Percentiles rank a stretch among this genome's conserved stretches.
phyloP scores from a whole-genome alignment of 495 filamentous ascomycete species.

The Lepidopterella palustris region DNA sequence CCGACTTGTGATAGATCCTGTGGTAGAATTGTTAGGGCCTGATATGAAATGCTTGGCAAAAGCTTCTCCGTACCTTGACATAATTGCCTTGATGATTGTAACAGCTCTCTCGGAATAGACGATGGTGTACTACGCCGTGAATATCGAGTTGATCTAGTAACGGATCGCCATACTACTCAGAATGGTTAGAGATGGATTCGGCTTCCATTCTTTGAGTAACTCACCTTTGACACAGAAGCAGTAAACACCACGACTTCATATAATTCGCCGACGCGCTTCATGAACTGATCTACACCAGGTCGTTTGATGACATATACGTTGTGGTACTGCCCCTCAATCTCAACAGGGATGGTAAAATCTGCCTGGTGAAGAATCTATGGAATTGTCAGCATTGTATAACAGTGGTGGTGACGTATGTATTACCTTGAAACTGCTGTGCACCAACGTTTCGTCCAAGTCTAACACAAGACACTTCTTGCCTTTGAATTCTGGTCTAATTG shows the following conservation, averaged over 20 bases:
- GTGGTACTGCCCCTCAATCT: slow-evolving; percentile 98
- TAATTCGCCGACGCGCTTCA: slow-evolving; percentile 96
- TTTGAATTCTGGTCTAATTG: slow-evolving; percentile 66
- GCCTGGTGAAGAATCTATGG: slow-evolving; percentile 89
- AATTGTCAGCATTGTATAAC: slow-evolving; percentile 28
- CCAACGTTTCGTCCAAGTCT: slow-evolving; percentile 95
- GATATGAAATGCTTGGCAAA: slow-evolving; percentile 2
- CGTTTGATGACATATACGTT: slow-evolving; percentile 99
- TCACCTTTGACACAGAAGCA: slow-evolving; percentile 94
- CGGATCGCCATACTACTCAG: slow-evolving; percentile 81
- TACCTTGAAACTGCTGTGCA: slow-evolving; percentile 99
- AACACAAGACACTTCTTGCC: slow-evolving; percentile 92
- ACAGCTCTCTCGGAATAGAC: slow-evolving; percentile 95
- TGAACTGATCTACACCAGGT: slow-evolving; percentile 94
- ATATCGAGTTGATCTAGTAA: slow-evolving; percentile 96
- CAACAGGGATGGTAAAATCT: slow-evolving; percentile 97
- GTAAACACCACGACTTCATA: slow-evolving; percentile 99
- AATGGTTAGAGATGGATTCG: neutral
- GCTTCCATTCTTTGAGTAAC: slow-evolving; percentile 18
- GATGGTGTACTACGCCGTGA: slow-evolving; percentile 91
- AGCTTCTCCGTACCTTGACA: slow-evolving; percentile 61
- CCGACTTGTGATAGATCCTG: slow-evolving; percentile 92
- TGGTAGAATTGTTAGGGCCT: neutral
- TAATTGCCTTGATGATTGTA: slow-evolving; percentile 99
- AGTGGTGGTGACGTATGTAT: neutral